Percentiles rank a stretch among this genome's conserved stretches.
These are phyloP conservation scores for Collybiopsis confluens DNA, from an alignment of 768 basidiomycete genomes.

Conservation along the genomic window DNA sequence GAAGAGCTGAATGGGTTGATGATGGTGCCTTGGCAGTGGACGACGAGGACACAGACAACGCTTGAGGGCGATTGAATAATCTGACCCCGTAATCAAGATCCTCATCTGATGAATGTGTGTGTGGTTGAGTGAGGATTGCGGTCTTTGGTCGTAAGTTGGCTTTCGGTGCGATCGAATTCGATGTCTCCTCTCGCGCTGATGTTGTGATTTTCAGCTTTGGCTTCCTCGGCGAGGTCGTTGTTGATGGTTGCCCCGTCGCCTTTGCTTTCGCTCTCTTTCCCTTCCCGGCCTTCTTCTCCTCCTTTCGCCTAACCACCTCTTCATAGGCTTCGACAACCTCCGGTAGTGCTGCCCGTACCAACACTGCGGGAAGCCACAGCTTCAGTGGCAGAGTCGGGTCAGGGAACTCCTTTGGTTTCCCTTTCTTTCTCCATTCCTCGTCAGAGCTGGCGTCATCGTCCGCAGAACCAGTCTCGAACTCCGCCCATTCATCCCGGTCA, in stretches of 20 bases:
- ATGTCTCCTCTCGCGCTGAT: not conserved
- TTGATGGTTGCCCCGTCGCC: not conserved
- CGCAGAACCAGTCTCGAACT: conserved; percentile 9
- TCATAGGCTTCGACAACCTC: conserved; percentile 30
- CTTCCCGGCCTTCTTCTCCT: conserved; percentile 17
- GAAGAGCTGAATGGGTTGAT: not conserved
- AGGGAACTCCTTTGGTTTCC: conserved; percentile 18
- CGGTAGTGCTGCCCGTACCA: conserved; percentile 39
- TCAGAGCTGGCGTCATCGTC: conserved; percentile 16
- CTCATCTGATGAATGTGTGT: conserved; percentile 1
- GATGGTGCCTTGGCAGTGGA: not conserved
- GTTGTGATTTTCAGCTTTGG: not conserved
- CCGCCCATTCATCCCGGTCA: conserved; percentile 7
- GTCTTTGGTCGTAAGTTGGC: not conserved
- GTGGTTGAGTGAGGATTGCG: not conserved
- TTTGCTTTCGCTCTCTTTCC: conserved; percentile 12
- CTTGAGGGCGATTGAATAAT: not conserved
- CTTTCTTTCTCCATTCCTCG: conserved; percentile 10
- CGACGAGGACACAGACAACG: not conserved
- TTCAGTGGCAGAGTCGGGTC: conserved; percentile 27
- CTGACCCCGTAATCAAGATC: not conserved
- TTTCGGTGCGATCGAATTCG: not conserved
- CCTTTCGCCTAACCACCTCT: conserved; percentile 22
- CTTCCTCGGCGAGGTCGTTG: not conserved
- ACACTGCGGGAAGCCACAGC: conserved; percentile 39